These are phyloP conservation scores for Cutaneotrichosporon sp. DNA, from an alignment of 1,284 basidiomycete species.

Conservation along the genomic window DNA sequence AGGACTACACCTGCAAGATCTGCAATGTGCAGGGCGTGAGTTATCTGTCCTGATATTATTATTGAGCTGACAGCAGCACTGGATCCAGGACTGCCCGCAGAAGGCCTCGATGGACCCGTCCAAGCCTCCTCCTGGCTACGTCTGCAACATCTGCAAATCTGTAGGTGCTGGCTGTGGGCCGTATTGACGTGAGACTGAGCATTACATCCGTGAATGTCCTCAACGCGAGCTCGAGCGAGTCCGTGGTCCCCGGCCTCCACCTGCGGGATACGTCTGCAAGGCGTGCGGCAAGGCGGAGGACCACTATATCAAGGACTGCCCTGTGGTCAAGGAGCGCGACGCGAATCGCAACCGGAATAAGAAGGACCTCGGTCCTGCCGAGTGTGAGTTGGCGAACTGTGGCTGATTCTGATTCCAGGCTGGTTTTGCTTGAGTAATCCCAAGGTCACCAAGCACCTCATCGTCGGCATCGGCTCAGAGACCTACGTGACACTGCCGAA, in stretches of 20 bases:
- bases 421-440: constrained; percentile 97
- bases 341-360: constrained; percentile 50
- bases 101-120: constrained; percentile 32
- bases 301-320: constrained; percentile 83
- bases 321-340: constrained; percentile 60
- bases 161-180: constrained; percentile 32
- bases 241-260: constrained; percentile 60
- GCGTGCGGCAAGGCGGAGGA: constrained; percentile 73
- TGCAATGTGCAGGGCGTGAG: constrained; percentile 61
- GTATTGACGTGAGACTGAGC: constrained; percentile 61
- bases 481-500: constrained; percentile 91
- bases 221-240: constrained; percentile 62
- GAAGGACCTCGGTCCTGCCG: constrained; percentile 62
- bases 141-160: constrained; percentile 50
- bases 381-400: constrained; percentile 40
- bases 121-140: constrained; percentile 43
- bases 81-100: constrained; percentile 51
- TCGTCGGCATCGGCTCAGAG: constrained; percentile 86
- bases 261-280: constrained; percentile 73
- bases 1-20: constrained; percentile 79
- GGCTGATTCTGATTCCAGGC: constrained; percentile 54
- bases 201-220: constrained; percentile 83
- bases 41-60: background rate
- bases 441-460: constrained; percentile 82
- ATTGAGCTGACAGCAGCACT: constrained; percentile 37